phyloP scores from a whole-genome alignment of 164 flowering plant species.

The Vitis rotundifolia region DNA sequence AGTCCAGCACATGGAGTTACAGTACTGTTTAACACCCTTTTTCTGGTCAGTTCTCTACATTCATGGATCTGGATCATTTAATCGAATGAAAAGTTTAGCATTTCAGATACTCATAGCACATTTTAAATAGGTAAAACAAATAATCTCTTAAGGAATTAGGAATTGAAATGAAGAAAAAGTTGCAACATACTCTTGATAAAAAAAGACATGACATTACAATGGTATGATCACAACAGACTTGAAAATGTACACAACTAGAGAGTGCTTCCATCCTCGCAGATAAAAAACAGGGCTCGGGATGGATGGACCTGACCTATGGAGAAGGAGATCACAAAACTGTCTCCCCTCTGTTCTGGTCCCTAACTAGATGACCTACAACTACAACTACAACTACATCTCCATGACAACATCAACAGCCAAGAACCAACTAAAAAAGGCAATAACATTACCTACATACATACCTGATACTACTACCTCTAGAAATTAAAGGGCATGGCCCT shows the following conservation, averaged over 20 bases:
- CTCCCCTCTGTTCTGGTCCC: conserved; percentile 29
- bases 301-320: conserved; percentile 11
- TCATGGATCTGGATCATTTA: neutral
- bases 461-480: neutral
- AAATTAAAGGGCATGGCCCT: neutral
- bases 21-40: neutral
- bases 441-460: neutral
- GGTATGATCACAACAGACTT: neutral
- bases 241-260: conserved; percentile 8
- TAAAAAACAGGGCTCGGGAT: conserved; percentile 24
- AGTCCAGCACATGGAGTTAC: too few species aligned
- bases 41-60: neutral
- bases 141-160: neutral
- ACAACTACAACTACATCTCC: neutral
- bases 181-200: neutral
- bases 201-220: neutral
- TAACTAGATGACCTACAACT: neutral
- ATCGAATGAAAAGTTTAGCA: neutral
- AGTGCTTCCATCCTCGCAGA: conserved; percentile 18
- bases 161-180: neutral
- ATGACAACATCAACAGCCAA: neutral
- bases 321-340: conserved; percentile 55
- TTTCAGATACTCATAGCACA: too few species aligned
- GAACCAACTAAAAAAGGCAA: neutral
- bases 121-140: too few species aligned